A percentile compares a stretch with the other conserved stretches of the same genome.
phyloP scores from a whole-genome alignment of 108 stramenopile species.

The Ochromonas danica region DNA sequence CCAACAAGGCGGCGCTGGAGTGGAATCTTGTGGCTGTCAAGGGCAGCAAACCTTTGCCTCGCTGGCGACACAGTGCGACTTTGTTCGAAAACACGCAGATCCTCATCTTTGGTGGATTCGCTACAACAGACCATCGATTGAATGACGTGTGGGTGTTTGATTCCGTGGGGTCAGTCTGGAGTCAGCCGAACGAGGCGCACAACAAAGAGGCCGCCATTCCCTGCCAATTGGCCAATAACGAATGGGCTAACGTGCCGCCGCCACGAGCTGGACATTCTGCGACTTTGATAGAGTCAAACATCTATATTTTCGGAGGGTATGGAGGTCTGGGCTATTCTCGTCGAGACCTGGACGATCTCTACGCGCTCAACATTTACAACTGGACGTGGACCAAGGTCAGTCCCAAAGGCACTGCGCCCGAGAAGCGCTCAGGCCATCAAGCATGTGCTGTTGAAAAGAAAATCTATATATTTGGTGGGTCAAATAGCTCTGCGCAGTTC shows the following conservation, averaged over 20 bases:
- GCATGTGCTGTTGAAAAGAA: conserved; percentile 57
- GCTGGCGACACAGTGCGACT: conserved; percentile 69
- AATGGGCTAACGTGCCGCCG: conserved; percentile 49
- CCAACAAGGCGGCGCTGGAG: conserved; percentile 46
- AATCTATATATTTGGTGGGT: conserved; percentile 70
- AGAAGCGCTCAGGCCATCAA: conserved; percentile 65
- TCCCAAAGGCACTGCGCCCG: conserved; percentile 59
- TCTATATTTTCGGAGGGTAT: conserved; percentile 74
- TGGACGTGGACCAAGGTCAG: conserved; percentile 53
- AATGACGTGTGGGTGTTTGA: conserved; percentile 72
- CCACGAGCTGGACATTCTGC: conserved; percentile 71
- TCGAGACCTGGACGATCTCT: conserved; percentile 66
- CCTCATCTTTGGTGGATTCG: conserved; percentile 69
- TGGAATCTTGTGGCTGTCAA: conserved; percentile 38
- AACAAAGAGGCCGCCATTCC: conserved; percentile 22
- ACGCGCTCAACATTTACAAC: conserved; percentile 55
- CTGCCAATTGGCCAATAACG: background rate
- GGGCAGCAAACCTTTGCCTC: conserved; percentile 46
- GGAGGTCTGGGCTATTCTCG: conserved; percentile 70
- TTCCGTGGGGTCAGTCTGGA: conserved; percentile 35
- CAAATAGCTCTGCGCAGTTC: conserved; percentile 67
- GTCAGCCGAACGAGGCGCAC: conserved; percentile 9
- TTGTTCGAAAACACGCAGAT: conserved; percentile 45
- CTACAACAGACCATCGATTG: conserved; percentile 44
- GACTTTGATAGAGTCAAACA: conserved; percentile 47